Base-by-base conservation (phyloP, 2,329 filamentous ascomycete species). In the Monascus ruber region DNA sequence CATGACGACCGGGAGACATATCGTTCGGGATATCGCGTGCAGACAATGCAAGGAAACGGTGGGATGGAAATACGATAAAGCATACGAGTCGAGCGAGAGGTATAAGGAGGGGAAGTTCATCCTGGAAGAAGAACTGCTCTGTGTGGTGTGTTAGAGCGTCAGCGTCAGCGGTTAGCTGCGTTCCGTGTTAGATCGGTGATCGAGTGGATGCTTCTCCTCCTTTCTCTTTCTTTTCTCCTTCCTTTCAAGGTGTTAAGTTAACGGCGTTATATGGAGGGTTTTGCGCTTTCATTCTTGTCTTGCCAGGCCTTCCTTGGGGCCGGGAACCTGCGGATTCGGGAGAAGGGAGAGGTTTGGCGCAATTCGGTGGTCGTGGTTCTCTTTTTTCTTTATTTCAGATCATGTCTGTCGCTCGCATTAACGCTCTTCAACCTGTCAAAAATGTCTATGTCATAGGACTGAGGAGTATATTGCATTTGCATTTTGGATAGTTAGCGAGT, bases 41-140 rank as follows among this genome's bases (percentile, higher is more conserved):
- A 76, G 83, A 42, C 85, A 94, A 64, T 98, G 91, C 74, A 83
- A 83, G 59, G 83, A 88, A 62, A 83, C 82, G 26, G 91, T 98
- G 38, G 91, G 91, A 29, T 98, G 91, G 91, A 96, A 94, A 64
- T 98, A 98, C 62, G 91, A 98, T 65, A 94, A 93, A 69, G 91
- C 91, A 1, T 96, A 84, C 61, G 91, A 98, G 69, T 65, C 71
- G 28, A 81, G 74, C 47, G 89, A 98, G 74, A 94, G 94, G 68
- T 98, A 98, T 68, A 98, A 98, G 71, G 91, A 98, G 72, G 88
- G 87, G 40, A 98, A 96, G 68, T 96, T 84, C 61, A 98, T 98
- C 43, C 73, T 98, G 41, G 89, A 96, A 70, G 85, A 84, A 27
- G 88, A 94, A 68, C 66, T 95, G 47, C 72, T 96, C 31, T 89